Base-by-base conservation (phyloP, 352 stramenopile species). In the Phytophthora fragariaefolia region DNA sequence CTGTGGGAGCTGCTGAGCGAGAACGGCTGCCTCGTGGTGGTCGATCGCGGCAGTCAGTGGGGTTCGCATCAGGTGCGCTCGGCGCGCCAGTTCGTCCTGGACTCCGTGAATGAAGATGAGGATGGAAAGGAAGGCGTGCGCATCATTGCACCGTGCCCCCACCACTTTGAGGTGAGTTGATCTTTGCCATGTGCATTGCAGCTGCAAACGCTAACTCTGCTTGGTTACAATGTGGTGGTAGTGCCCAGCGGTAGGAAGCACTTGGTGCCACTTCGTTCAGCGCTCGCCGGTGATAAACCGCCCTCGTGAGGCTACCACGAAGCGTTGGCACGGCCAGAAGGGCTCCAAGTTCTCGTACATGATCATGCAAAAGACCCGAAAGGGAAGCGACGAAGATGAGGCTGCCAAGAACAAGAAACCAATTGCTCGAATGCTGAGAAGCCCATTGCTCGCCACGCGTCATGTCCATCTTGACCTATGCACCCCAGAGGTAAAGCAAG, bases 221-320 rank as follows among this genome's bases (percentile, higher is more conserved):
- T 46, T 46, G 12, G 8, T 17, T 42, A 17, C 9, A 36, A 3
- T 42, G 13, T 50, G 10, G 34, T 27, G 28, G 48, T 49, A 92
- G 81, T 96, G 88, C 42, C 83, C 88, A 7, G 82, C 80, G 10
- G 74, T 64, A 24, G 80, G 85, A 58, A 85, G 78, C 23, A 93
- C 86, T 15, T 96, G 88, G 88, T 96, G 88, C 36, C 88, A 96
- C 56, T 96, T 96, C 61, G 85, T 92, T 18, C 88, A 96, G 73
- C 86, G 88, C 42, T 82, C 87, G 22, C 88, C 88, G 2, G 73
- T 82, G 48, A 85, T 96, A 22, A 76, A 88, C 40, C 82, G 73
- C n/a, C 87, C 87, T 34, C 86, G 85, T 15, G 84, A 92, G 38
- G 76, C 79, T 22, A 93, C 84, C 13, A 76, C 83, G 1, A 92